Conservation (phyloP, 768 basidiomycete species). For the Tylopilus subfusipes region DNA sequence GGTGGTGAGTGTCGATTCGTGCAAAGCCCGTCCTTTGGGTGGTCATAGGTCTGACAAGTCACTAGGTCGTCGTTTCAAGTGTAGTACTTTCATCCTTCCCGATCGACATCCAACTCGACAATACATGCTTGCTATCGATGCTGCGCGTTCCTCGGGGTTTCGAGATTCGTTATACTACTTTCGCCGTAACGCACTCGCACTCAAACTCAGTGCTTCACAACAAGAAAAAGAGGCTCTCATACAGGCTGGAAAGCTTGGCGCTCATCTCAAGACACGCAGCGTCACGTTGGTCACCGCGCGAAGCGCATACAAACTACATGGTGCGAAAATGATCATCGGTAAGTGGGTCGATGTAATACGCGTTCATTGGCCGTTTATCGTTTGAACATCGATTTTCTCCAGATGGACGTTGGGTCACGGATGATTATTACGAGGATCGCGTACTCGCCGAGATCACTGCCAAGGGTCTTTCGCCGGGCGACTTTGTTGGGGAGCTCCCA, state of each 20-base stretch:
- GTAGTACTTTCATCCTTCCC: conserved; percentile 82
- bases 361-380: not conserved
- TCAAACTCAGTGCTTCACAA: conserved; percentile 88
- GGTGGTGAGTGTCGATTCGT: conserved; percentile 58
- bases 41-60: not conserved
- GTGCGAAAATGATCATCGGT: conserved; percentile 88
- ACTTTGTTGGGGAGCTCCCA: conserved; percentile 77
- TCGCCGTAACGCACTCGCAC: conserved; percentile 82
- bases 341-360: conserved; percentile 22
- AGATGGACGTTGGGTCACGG: conserved; percentile 92
- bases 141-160: conserved; percentile 93
- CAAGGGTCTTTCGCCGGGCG: conserved; percentile 80
- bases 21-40: not conserved
- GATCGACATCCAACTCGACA: conserved; percentile 77
- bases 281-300: conserved; percentile 92
- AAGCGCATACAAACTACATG: conserved; percentile 92
- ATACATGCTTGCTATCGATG: conserved; percentile 98
- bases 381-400: not conserved
- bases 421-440: conserved; percentile 95
- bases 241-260: conserved; percentile 79
- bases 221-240: conserved; percentile 93
- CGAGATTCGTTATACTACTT: conserved; percentile 98
- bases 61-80: conserved; percentile 83
- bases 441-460: conserved; percentile 70
- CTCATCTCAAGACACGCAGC: conserved; percentile 84